These are phyloP conservation scores for Podospora pseudopauciseta DNA, from an alignment of 495 filamentous ascomycete species.

Conservation along the genomic window DNA sequence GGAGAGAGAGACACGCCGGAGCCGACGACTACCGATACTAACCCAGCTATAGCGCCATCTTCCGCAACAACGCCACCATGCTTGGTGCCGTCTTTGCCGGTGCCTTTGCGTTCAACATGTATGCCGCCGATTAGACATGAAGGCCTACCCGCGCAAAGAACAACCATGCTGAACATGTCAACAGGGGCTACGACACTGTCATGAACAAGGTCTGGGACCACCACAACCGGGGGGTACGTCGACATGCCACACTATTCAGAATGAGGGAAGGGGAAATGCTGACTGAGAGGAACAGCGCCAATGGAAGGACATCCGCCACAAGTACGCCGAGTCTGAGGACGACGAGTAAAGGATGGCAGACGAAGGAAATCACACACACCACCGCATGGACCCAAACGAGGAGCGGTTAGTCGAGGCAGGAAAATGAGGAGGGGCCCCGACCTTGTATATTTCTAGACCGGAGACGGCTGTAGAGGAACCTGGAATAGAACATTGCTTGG, in stretches of 20 bases:
- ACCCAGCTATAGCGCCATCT: conserved; percentile 61
- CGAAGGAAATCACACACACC: background rate
- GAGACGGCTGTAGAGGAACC: conserved; percentile 22
- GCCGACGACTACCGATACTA: conserved; percentile 24
- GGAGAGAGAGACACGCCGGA: conserved; percentile 4
- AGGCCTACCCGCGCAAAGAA: background rate
- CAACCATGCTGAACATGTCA: conserved; percentile 24
- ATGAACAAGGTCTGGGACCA: conserved; percentile 85
- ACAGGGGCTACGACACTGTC: conserved; percentile 69
- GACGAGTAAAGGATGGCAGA: conserved; percentile 24
- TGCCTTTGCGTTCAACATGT: conserved; percentile 95
- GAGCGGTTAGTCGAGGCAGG: conserved; percentile 3
- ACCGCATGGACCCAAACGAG: background rate
- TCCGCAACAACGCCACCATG: conserved; percentile 82
- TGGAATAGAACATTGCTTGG: conserved; percentile 21
- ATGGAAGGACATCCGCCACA: conserved; percentile 98
- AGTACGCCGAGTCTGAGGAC: conserved; percentile 58
- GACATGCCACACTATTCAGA: background rate
- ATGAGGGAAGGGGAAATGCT: conserved; percentile 22
- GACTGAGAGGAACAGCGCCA: conserved; percentile 64
- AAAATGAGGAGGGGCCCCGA: conserved; percentile 5
- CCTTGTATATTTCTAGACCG: conserved; percentile 26
- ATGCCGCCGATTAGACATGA: conserved; percentile 33
- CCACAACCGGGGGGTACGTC: conserved; percentile 82
- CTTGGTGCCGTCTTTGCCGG: conserved; percentile 77